Evolutionary conservation across 179 eudicot species (phyloP).

Genomic region (Drosera spatulata): DNA sequence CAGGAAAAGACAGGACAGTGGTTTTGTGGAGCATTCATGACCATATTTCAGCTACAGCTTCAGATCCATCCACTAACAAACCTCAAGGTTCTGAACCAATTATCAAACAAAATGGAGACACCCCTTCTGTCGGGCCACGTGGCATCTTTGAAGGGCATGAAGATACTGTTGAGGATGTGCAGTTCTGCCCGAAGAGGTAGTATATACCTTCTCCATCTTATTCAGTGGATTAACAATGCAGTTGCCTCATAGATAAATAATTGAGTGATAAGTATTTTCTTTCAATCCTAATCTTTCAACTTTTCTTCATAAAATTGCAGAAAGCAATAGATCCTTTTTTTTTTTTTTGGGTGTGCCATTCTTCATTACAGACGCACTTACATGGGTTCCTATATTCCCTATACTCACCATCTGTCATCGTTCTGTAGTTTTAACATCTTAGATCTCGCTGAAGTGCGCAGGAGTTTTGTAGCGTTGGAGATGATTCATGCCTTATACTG

Average conservation of each 20-base stretch:
- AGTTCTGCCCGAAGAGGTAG: constrained; percentile 94
- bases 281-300: too few relatives aligned
- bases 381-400: too few relatives aligned
- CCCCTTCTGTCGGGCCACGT: constrained; percentile 71
- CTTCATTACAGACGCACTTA: too few relatives aligned
- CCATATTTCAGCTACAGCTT: constrained; percentile 66
- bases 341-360: too few relatives aligned
- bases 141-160: constrained; percentile 83
- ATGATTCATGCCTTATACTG: constrained; percentile 94
- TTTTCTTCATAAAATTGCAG: too few relatives aligned
- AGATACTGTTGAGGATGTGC: constrained; percentile 98
- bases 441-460: constrained; percentile 36
- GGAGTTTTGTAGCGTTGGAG: constrained; percentile 98
- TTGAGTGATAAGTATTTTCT: too few relatives aligned
- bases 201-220: too few relatives aligned
- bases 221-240: too few relatives aligned
- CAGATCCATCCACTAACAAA: constrained; percentile 50
- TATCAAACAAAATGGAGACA: constrained; percentile 46
- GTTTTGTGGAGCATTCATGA: constrained; percentile 99
- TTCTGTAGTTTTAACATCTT: too few relatives aligned
- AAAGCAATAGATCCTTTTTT: too few relatives aligned
- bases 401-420: too few relatives aligned
- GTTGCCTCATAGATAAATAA: too few relatives aligned
- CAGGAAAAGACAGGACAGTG: constrained; percentile 90
- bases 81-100: constrained; percentile 52